A percentile compares a stretch with the other conserved stretches of the same genome.
Evolutionary conservation across 2,329 filamentous ascomycete species (phyloP).

Genomic region (Calonectria crousiana): DNA sequence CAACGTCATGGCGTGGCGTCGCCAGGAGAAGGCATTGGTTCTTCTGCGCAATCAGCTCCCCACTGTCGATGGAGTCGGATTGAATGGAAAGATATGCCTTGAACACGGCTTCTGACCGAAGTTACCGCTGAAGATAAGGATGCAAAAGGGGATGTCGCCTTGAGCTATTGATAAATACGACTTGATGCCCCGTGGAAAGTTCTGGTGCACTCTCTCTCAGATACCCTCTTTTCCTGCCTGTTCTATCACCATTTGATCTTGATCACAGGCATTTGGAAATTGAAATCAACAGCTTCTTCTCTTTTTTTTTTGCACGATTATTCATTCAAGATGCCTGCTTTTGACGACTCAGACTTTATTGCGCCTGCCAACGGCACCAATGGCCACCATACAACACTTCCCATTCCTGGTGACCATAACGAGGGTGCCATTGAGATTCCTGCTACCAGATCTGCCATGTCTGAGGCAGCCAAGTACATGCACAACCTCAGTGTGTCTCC

Average conservation of each 20-base stretch:
- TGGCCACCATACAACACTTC: conserved; percentile 41
- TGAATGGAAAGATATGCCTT: background rate
- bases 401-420: conserved; percentile 58
- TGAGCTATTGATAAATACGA: background rate
- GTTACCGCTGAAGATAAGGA: background rate
- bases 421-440: conserved; percentile 75
- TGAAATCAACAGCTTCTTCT: background rate
- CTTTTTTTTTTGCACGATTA: background rate
- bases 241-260: background rate
- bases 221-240: background rate
- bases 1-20: background rate
- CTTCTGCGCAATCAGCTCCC: conserved; percentile 4
- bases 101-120: conserved; percentile 1
- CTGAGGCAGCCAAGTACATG: conserved; percentile 78
- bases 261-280: background rate
- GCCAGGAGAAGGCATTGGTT: background rate
- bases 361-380: conserved; percentile 33
- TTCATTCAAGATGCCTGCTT: conserved; percentile 66
- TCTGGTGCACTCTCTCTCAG: background rate
- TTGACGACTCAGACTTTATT: conserved; percentile 68
- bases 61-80: background rate
- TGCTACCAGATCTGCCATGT: conserved; percentile 75
- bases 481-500: conserved; percentile 77
- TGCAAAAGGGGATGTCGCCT: background rate
- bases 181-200: background rate